These are phyloP conservation scores for Sarcodon aspratus DNA, from an alignment of 768 basidiomycete genomes.

Conservation along the genomic window DNA sequence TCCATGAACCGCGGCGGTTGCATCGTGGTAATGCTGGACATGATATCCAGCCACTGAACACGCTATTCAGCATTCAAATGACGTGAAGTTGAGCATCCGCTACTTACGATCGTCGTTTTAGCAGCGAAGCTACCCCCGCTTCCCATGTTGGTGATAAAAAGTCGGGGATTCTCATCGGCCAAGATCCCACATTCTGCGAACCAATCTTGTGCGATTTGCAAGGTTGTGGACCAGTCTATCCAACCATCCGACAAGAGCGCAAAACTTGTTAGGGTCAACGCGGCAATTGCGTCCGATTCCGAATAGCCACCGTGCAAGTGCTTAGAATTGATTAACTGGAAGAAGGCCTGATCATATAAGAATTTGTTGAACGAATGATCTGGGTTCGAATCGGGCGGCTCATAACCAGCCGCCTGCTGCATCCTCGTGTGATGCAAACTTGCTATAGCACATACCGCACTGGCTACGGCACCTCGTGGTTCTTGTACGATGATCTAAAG, in stretches of 20 bases:
- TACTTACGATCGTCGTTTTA: slow-evolving; percentile 63
- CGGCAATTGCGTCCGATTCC: slow-evolving; percentile 67
- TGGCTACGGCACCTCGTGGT: slow-evolving; percentile 59
- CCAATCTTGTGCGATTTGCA: slow-evolving; percentile 71
- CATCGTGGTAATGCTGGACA: slow-evolving; percentile 50
- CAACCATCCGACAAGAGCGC: slow-evolving; percentile 59
- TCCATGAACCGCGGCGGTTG: slow-evolving; percentile 54
- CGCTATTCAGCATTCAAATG: slow-evolving; percentile 1
- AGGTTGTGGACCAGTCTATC: slow-evolving; percentile 59
- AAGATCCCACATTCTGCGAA: slow-evolving; percentile 53
- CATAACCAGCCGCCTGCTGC: slow-evolving; percentile 55
- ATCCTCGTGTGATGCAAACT: slow-evolving; percentile 55
- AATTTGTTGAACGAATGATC: slow-evolving; percentile 50
- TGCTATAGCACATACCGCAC: slow-evolving; percentile 68
- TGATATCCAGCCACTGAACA: slow-evolving; percentile 66
- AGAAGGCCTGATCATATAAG: slow-evolving; percentile 59
- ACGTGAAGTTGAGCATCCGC: background rate
- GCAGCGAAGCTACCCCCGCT: slow-evolving; percentile 44
- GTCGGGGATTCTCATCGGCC: slow-evolving; percentile 51
- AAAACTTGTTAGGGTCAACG: slow-evolving; percentile 66
- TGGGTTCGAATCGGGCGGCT: slow-evolving; percentile 31
- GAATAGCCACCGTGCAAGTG: slow-evolving; percentile 41
- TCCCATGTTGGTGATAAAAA: slow-evolving; percentile 44
- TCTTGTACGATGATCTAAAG: slow-evolving; percentile 46
- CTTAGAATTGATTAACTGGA: slow-evolving; percentile 45